Conservation (phyloP, 768 basidiomycete species). For the Mycena vulgaris region DNA sequence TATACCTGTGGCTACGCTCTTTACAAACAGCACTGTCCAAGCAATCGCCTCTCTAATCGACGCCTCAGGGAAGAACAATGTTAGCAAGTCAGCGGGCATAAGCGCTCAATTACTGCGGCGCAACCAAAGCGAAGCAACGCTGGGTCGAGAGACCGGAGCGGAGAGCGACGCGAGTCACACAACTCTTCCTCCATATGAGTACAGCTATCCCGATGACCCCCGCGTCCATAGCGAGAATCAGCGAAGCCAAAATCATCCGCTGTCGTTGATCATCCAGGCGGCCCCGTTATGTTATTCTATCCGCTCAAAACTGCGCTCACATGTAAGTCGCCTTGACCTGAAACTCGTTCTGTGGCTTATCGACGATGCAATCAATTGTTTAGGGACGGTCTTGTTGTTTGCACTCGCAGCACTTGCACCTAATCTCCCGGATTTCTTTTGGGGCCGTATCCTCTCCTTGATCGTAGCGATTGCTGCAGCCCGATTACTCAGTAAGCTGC, state of each 20-base stretch:
- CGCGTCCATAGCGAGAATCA: constrained; percentile 29
- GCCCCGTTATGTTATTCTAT: constrained; percentile 61
- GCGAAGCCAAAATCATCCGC: constrained; percentile 53
- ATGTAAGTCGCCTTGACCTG: constrained; percentile 36
- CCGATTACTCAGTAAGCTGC: constrained; percentile 42
- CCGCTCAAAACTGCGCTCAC: constrained; percentile 60
- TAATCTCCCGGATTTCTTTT: constrained; percentile 48
- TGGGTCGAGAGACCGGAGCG: background rate
- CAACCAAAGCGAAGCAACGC: constrained; percentile 26
- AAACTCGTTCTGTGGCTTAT: background rate
- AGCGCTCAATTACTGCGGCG: background rate
- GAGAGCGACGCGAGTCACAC: background rate
- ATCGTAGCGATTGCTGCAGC: constrained; percentile 52
- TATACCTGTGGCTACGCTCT: constrained; percentile 57
- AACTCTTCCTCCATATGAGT: background rate
- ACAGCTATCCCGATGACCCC: background rate
- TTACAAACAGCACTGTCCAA: constrained; percentile 58
- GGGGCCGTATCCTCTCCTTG: constrained; percentile 52
- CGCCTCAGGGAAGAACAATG: constrained; percentile 25
- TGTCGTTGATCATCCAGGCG: constrained; percentile 58
- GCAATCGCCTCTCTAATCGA: constrained; percentile 57
- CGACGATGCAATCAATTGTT: background rate
- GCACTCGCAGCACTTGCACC: constrained; percentile 53
- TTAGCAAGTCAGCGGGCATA: background rate
- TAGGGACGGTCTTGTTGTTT: constrained; percentile 54